Evolutionary conservation across 352 stramenopile species (phyloP).

Genomic region (Globisporangium ultimum): DNA sequence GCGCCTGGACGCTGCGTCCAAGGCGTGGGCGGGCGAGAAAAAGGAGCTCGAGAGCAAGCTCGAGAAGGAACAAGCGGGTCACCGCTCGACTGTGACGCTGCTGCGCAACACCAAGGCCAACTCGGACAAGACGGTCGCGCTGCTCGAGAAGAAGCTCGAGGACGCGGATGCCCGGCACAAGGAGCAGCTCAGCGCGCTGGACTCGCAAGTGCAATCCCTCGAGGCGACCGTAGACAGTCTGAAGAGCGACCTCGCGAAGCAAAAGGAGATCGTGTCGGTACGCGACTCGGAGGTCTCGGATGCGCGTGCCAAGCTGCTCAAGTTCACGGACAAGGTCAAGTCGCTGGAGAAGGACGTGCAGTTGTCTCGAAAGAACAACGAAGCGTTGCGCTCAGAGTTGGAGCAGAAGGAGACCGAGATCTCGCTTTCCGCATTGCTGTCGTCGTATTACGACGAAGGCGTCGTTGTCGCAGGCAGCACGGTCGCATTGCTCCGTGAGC

Average conservation of each 20-base stretch:
- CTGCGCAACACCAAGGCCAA: constrained; percentile 20
- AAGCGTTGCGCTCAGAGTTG: constrained; percentile 49
- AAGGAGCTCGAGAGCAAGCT: constrained; percentile 27
- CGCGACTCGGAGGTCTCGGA: constrained; percentile 28
- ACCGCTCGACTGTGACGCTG: constrained; percentile 14
- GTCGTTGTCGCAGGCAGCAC: constrained; percentile 44
- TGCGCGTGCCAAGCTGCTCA: constrained; percentile 24
- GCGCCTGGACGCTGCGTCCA: constrained; percentile 31
- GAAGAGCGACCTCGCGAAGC: constrained; percentile 26
- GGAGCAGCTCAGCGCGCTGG: constrained; percentile 20
- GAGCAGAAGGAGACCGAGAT: constrained; percentile 55
- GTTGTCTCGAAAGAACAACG: constrained; percentile 60
- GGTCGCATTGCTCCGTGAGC: constrained; percentile 33
- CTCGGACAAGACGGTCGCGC: constrained; percentile 18
- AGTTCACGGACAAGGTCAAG: constrained; percentile 34
- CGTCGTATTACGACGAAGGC: constrained; percentile 79
- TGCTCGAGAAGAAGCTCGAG: constrained; percentile 26
- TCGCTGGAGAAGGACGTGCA: constrained; percentile 43
- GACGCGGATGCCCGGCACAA: constrained; percentile 10
- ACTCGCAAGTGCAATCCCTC: constrained; percentile 31
- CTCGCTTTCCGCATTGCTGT: constrained; percentile 60
- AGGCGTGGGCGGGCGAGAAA: constrained; percentile 34
- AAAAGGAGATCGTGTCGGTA: constrained; percentile 24
- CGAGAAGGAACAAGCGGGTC: constrained; percentile 28
- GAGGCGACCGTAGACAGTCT: constrained; percentile 23